These are phyloP conservation scores for Trifolium subterraneum DNA, from an alignment of 306 rosid genomes.

Conservation along the genomic window DNA sequence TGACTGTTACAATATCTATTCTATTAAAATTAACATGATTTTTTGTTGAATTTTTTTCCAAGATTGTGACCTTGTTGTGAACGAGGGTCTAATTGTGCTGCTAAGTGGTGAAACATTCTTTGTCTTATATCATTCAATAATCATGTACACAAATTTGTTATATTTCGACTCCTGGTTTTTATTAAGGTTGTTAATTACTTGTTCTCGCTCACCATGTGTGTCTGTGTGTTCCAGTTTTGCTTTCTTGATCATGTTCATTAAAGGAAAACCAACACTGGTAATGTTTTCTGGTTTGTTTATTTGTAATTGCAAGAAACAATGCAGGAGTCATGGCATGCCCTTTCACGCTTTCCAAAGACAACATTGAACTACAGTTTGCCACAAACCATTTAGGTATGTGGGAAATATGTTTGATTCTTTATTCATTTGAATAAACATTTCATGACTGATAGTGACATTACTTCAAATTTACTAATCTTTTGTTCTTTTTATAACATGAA, in stretches of 20 bases:
- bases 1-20: no score
- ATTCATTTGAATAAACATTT: not conserved
- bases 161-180: not conserved
- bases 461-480: not conserved
- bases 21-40: no score
- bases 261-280: conserved; percentile 27
- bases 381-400: conserved; percentile 79
- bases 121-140: no score
- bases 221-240: conserved; percentile 18
- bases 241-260: conserved; percentile 34
- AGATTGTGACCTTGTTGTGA: not conserved
- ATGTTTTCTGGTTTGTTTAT: conserved; percentile 47
- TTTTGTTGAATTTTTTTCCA: not conserved
- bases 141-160: no score
- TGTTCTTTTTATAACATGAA: not conserved
- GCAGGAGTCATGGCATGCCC: conserved; percentile 95
- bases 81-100: not conserved
- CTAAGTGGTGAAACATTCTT: not conserved
- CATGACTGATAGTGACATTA: conserved; percentile 14
- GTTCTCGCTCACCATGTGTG: not conserved
- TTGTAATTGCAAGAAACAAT: conserved; percentile 72
- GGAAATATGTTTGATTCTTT: conserved; percentile 10
- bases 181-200: not conserved
- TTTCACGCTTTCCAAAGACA: conserved; percentile 77
- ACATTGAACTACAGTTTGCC: conserved; percentile 87